A percentile compares a stretch with the other conserved stretches of the same genome.
These are phyloP conservation scores for Rhazya stricta DNA, from an alignment of 257 asterid genomes.

Conservation along the genomic window DNA sequence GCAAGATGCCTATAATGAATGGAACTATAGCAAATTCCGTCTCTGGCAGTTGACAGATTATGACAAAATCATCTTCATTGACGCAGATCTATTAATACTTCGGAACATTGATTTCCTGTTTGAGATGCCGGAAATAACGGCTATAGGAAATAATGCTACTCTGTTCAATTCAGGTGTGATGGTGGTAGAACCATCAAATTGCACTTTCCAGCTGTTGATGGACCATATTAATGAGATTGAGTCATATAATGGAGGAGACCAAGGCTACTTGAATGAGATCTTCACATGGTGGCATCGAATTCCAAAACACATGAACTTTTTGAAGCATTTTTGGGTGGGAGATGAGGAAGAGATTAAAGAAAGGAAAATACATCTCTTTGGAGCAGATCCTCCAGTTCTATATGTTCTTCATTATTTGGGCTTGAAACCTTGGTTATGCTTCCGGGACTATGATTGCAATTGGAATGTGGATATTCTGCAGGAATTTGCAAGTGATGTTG, in stretches of 20 bases:
- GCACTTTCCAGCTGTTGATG: constrained; percentile 77
- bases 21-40: constrained; percentile 91
- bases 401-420: constrained; percentile 84
- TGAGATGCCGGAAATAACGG: constrained; percentile 85
- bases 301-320: constrained; percentile 80
- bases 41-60: constrained; percentile 94
- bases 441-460: constrained; percentile 88
- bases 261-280: constrained; percentile 79
- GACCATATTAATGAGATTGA: constrained; percentile 79
- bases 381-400: constrained; percentile 72
- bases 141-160: constrained; percentile 80
- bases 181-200: constrained; percentile 87
- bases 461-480: constrained; percentile 71
- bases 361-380: constrained; percentile 59
- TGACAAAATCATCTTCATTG: constrained; percentile 81
- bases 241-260: constrained; percentile 93
- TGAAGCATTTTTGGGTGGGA: constrained; percentile 81
- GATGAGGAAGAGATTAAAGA: constrained; percentile 63
- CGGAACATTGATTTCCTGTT: constrained; percentile 83
- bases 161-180: constrained; percentile 89
- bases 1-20: constrained; percentile 79
- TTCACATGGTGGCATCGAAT: constrained; percentile 97
- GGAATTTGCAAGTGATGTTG: constrained; percentile 77
- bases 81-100: constrained; percentile 67
- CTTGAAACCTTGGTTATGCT: constrained; percentile 80